Conservation (phyloP, 441 rosid species). For the Euphorbia corollata region DNA sequence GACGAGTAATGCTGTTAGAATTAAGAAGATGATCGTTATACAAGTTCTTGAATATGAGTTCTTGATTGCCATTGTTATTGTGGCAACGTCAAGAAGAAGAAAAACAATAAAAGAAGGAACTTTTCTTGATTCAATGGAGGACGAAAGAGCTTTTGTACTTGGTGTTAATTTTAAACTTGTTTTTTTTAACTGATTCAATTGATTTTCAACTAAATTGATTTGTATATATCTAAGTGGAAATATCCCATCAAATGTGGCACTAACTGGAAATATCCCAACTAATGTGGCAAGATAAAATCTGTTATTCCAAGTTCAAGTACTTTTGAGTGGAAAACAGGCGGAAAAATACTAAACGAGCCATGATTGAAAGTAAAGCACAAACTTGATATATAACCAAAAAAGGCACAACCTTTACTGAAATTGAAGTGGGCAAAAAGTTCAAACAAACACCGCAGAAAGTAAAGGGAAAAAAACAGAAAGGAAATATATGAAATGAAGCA, state of each 20-base stretch:
- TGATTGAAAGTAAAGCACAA: background rate
- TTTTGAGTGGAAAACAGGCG: no score
- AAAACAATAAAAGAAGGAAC: no score
- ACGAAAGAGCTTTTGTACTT: no score
- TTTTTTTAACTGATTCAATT: no score
- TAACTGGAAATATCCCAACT: no score
- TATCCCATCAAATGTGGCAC: no score
- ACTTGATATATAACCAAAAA: slow-evolving; percentile 11
- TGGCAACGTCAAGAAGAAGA: background rate
- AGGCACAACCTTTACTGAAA: slow-evolving; percentile 27
- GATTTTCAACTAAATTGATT: no score
- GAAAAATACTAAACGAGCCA: no score
- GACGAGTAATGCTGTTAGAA: background rate
- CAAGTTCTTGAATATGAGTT: background rate
- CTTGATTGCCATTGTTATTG: slow-evolving; percentile 4
- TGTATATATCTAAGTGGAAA: no score
- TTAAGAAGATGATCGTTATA: background rate
- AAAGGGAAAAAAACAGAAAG: background rate
- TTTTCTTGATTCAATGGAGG: background rate
- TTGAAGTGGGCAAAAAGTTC: slow-evolving; percentile 19
- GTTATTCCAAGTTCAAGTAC: no score
- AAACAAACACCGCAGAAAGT: slow-evolving; percentile 24
- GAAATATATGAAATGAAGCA: slow-evolving; percentile 1
- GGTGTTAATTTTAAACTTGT: no score
- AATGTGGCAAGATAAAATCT: no score